Base-by-base conservation (phyloP, 805 yeast species). In the Torulaspora quercuum region DNA sequence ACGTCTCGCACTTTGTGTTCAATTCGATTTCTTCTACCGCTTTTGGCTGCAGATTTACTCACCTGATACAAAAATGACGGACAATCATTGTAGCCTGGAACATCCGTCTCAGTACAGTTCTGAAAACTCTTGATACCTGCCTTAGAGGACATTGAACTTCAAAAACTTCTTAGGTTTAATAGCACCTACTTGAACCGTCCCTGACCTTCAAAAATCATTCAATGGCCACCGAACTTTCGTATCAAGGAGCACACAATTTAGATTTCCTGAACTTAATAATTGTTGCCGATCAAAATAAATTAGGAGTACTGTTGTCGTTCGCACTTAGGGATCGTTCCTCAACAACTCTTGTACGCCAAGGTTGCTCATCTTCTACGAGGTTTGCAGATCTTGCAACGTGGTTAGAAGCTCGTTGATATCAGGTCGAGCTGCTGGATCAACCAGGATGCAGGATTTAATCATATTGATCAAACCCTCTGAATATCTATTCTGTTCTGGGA, bases 401-500 rank as follows among this genome's bases (percentile, higher is more conserved):
- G 72, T 68, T 35, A 82, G 52, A 2, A 85, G 73, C 29, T 72
- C 71, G 45, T 77, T 85, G 14, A 81, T 70, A 0, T 69, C 44
- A 0, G 95, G 95, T 42, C 97, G 68, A 23, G 70, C 55, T 0
- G 47, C 49, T 0, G 88, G 76, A 37, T 84, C 80, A 7, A 80
- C 69, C 5, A 68, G 70, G 37, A 89, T 63, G 58, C 96, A 88
- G 41, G 55, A 52, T 22, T 57, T 50, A 7, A 89, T 77, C 28
- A 88, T 45, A 1, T 67, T 70, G 39, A 80, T 69, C 29, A 86
- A 65, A 4, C 65, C 75, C 0, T 67, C 67, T 2, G 82, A 70
- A 57, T 81, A 87, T 8, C 50, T 18, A 11, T 45, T 43, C 11
- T 50, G 42, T 25, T 33, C 43, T 31, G 57, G 72, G 50, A 52